Conservation (phyloP, 306 rosid species). For the Citrullus amarus region DNA sequence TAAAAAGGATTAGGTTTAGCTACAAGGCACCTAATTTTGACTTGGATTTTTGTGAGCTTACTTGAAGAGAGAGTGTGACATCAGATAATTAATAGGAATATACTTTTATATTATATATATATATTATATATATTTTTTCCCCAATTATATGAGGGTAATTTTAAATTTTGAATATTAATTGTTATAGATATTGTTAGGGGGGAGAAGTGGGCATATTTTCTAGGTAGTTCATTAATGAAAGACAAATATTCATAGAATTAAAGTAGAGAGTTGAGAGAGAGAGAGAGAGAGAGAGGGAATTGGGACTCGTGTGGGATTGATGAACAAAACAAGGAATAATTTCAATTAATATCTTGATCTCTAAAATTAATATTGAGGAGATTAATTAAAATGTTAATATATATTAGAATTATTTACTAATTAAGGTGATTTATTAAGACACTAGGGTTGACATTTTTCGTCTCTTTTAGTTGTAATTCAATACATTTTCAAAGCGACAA, state of each 20-base stretch:
- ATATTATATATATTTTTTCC: constrained; percentile 2
- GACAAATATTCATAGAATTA: constrained; percentile 75
- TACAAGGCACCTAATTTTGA: constrained; percentile 20
- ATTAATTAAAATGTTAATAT: not conserved
- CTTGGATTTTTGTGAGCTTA: constrained; percentile 27
- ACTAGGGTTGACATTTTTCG: constrained; percentile 42
- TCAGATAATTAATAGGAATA: not conserved
- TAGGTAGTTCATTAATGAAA: constrained; percentile 24
- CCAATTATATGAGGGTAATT: not conserved
- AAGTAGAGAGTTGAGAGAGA: constrained; percentile 27
- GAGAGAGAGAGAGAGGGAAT: constrained; percentile 10
- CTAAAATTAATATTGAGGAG: not conserved
- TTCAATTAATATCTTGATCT: constrained; percentile 14
- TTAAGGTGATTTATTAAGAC: constrained; percentile 27
- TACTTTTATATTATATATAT: not conserved
- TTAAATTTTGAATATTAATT: constrained; percentile 12
- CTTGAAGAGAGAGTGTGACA: not conserved
- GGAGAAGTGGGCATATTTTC: constrained; percentile 22
- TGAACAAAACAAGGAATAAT: constrained; percentile 38
- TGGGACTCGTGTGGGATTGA: constrained; percentile 27
- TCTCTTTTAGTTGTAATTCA: constrained; percentile 20
- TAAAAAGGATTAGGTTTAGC: constrained; percentile 16
- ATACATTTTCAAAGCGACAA: constrained; percentile 19
- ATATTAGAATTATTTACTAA: not conserved
- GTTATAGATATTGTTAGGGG: not conserved